Evolutionary conservation across 2,329 filamentous ascomycete species (phyloP), one percentile per base, ranked within the genome.

Genomic region (Thielaviopsis ethacetica): DNA sequence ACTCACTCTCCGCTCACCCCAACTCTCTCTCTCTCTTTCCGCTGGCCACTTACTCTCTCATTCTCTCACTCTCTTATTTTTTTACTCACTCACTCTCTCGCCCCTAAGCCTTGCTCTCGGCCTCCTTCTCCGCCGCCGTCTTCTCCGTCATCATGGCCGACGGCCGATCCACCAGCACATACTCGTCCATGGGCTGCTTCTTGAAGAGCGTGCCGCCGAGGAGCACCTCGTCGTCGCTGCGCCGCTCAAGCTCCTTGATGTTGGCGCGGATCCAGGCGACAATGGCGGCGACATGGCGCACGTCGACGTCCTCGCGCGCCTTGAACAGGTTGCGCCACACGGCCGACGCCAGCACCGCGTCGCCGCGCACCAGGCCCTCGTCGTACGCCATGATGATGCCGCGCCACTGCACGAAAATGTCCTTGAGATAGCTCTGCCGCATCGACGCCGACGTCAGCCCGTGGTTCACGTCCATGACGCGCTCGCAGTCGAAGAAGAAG

Each of bases 271-370:
- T 78, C 77, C 77, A 82, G 34, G 73, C 74, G 22, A 82, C 79
- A 53, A 81, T 71, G 56, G 77, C 77, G 2, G 78, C 75, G 54
- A 82, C 68, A 27, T 69, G 65, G 57, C 77, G 70, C 41, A 75
- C 69, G 63, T 82, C 78, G 17, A 75, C 72, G 61, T 79, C 75
- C 54, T 72, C 70, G 44, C 69, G 66, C 22, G 81, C 88, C 73
- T 91, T 90, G 76, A 89, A 95, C 59, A 98, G 68, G 71, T 97
- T 97, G 67, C 93, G 80, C 93, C 93, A 98, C 54, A 98, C 76
- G 9, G 93, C 93, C 50, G 86, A 78, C 3, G 85, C 88, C 15
- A 93, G 76, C 59, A 88, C 80, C 15, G 86, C 84, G 68, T 94
- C 88, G 10, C 86, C 85, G 69, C 83, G 84, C 64, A 83, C 76